These are phyloP conservation scores for Anthracocystis setariae DNA, from an alignment of 1,284 basidiomycete species.

Conservation along the genomic window DNA sequence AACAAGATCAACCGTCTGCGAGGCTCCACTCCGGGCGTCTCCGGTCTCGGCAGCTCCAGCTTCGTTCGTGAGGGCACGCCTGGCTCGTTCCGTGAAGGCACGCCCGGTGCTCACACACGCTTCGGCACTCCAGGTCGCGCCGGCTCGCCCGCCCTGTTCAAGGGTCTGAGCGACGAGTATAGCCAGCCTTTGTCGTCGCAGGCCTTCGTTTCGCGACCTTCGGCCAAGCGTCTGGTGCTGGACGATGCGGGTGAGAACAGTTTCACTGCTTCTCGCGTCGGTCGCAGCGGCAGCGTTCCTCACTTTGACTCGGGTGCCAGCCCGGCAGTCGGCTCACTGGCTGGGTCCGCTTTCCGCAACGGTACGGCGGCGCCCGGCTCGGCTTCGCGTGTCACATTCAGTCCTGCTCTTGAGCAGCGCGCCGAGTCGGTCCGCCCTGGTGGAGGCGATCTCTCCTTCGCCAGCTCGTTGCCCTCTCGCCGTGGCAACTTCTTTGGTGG, in stretches of 20 bases:
- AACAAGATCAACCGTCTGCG: constrained; percentile 63
- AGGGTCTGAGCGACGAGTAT: constrained; percentile 73
- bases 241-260: constrained; percentile 69
- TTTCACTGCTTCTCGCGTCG: constrained; percentile 39
- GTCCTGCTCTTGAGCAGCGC: constrained; percentile 56
- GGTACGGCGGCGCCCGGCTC: constrained; percentile 46
- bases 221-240: constrained; percentile 92
- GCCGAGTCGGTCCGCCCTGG: constrained; percentile 47
- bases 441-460: constrained; percentile 52
- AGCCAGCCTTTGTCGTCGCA: constrained; percentile 67
- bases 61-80: constrained; percentile 52
- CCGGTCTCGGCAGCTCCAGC: constrained; percentile 45
- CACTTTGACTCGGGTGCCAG: constrained; percentile 40
- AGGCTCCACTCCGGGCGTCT: constrained; percentile 58
- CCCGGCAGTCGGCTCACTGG: constrained; percentile 38
- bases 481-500: constrained; percentile 42
- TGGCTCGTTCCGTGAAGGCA: constrained; percentile 61
- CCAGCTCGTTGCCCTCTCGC: constrained; percentile 49
- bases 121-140: constrained; percentile 47
- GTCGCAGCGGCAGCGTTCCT: constrained; percentile 47
- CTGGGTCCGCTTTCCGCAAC: constrained; percentile 40
- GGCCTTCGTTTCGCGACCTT: constrained; percentile 78
- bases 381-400: constrained; percentile 54
- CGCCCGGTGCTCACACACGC: constrained; percentile 51
- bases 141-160: constrained; percentile 66